A percentile compares a stretch with the other conserved stretches of the same genome.
Evolutionary conservation across 2,329 filamentous ascomycete species (phyloP).

Genomic region (Diplodia intermedia): DNA sequence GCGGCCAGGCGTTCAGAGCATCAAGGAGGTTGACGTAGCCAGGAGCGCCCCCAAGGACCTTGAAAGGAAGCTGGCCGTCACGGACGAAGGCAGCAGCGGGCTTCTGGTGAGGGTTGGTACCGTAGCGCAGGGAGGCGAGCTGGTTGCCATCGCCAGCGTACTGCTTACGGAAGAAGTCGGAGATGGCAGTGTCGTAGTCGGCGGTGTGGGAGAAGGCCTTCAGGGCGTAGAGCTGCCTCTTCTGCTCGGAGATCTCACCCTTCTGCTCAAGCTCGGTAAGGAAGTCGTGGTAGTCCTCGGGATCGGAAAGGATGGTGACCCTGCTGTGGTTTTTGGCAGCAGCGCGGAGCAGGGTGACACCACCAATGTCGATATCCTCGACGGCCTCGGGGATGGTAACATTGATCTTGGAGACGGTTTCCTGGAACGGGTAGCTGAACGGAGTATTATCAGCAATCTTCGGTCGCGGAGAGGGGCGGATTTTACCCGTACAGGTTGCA

Average conservation of each 20-base stretch:
- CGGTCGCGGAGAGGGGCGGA: not conserved
- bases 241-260: conserved; percentile 84
- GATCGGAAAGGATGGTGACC: conserved; percentile 95
- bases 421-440: conserved; percentile 86
- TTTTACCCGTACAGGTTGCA: conserved; percentile 73
- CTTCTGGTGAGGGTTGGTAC: conserved; percentile 98
- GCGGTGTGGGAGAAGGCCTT: conserved; percentile 99
- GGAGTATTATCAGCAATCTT: conserved; percentile 3
- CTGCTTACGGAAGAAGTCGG: conserved; percentile 96
- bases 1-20: conserved; percentile 92
- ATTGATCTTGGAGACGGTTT: conserved; percentile 95
- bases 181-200: conserved; percentile 93
- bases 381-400: conserved; percentile 96
- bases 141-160: conserved; percentile 87
- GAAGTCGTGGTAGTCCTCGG: conserved; percentile 91
- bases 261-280: conserved; percentile 81
- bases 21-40: conserved; percentile 98
- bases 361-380: conserved; percentile 97
- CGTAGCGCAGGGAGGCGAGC: conserved; percentile 87
- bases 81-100: conserved; percentile 84
- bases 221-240: conserved; percentile 86
- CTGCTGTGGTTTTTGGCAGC: conserved; percentile 97
- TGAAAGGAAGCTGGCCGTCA: conserved; percentile 84
- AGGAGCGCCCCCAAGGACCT: conserved; percentile 85
- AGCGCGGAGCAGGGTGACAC: conserved; percentile 93